phyloP scores from a whole-genome alignment of 495 filamentous ascomycete species.

The Viridothelium virens region DNA sequence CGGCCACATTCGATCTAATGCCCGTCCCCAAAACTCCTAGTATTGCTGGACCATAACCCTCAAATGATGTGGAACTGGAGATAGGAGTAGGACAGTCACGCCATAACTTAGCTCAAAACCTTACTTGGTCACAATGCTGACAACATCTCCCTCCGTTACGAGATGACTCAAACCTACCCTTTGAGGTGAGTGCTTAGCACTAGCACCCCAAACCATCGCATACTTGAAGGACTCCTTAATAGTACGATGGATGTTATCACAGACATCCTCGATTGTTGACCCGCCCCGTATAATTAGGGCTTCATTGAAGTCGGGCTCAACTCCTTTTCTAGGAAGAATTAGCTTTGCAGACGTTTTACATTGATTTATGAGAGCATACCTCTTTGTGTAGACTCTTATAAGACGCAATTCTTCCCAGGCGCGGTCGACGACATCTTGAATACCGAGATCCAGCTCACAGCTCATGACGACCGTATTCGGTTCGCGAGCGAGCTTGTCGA shows the following conservation, averaged over 20 bases:
- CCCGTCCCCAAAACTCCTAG: no score
- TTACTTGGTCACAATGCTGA: slow-evolving; percentile 83
- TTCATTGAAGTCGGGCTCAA: slow-evolving; percentile 84
- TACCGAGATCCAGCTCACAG: slow-evolving; percentile 95
- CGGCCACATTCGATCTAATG: no score
- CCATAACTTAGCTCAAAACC: background rate
- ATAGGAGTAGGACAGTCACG: background rate
- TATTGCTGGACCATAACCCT: background rate
- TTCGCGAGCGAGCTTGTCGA: slow-evolving; percentile 86
- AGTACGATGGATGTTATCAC: slow-evolving; percentile 87
- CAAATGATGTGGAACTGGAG: background rate
- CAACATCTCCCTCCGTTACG: slow-evolving; percentile 93
- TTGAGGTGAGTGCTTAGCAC: slow-evolving; percentile 89
- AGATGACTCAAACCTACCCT: slow-evolving; percentile 80
- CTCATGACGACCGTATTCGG: slow-evolving; percentile 94
- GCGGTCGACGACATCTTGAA: slow-evolving; percentile 87
- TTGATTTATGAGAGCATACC: slow-evolving; percentile 36
- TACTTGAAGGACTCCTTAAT: slow-evolving; percentile 99
- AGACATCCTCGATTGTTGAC: slow-evolving; percentile 92
- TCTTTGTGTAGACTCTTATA: slow-evolving; percentile 92
- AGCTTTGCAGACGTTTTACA: slow-evolving; percentile 4
- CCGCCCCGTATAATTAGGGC: slow-evolving; percentile 86
- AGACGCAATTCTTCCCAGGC: slow-evolving; percentile 92
- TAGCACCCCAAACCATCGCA: slow-evolving; percentile 94
- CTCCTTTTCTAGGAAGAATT: slow-evolving; percentile 56